phyloP scores from a whole-genome alignment of 768 basidiomycete genomes.

The Boletus sp. region DNA sequence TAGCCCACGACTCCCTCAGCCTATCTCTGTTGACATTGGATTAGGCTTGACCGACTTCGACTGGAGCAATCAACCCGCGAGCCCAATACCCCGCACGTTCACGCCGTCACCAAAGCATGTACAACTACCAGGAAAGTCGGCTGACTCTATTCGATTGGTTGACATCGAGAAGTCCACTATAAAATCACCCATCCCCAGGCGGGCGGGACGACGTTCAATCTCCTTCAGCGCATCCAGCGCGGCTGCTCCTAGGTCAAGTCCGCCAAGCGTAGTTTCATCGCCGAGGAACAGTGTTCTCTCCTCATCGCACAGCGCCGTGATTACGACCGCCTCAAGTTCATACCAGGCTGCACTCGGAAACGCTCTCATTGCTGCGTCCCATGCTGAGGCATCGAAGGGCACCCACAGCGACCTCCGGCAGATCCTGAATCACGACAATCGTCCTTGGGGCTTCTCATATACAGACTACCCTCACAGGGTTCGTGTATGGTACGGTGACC shows the following conservation, averaged over 20 bases:
- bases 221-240: constrained; percentile 48
- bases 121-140: constrained; percentile 17
- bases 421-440: constrained; percentile 87
- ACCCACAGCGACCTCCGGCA: constrained; percentile 88
- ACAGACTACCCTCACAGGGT: constrained; percentile 71
- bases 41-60: constrained; percentile 54
- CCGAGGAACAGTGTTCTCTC: constrained; percentile 47
- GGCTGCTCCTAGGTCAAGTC: constrained; percentile 36
- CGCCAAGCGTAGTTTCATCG: constrained; percentile 51
- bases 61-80: constrained; percentile 41
- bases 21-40: constrained; percentile 53
- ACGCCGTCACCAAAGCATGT: constrained; percentile 19
- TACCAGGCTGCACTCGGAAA: constrained; percentile 77
- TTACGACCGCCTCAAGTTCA: constrained; percentile 26
- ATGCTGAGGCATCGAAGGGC: constrained; percentile 90
- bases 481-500: constrained; percentile 90
- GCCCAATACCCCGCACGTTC: constrained; percentile 10
- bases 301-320: constrained; percentile 22
- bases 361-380: constrained; percentile 89
- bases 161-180: constrained; percentile 38
- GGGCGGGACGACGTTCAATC: constrained; percentile 64
- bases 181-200: constrained; percentile 41
- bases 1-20: constrained; percentile 54
- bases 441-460: constrained; percentile 91
- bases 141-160: constrained; percentile 19